Evolutionary conservation across 1,139 yeast species (phyloP), one percentile per base, ranked within the genome.

Genomic region (Yamadazyma oceani): DNA sequence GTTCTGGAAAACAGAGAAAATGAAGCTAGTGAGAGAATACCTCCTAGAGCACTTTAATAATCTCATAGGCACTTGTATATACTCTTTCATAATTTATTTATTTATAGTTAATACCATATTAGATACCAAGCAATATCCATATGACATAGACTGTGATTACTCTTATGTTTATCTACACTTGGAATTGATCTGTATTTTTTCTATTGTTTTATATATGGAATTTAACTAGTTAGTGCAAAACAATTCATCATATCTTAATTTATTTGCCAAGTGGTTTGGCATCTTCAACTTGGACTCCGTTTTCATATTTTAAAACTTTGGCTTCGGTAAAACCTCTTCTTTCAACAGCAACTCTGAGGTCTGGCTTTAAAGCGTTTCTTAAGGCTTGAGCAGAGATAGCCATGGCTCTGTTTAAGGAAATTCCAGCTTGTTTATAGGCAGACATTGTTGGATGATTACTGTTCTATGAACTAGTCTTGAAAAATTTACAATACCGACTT

Each of bases 311-410:
- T 64, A 85, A 79, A 50, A 75, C 85, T 66, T 79, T 82, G 56
- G 82, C 88, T 58, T 92, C 98, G 50, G 85, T 64, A 53, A 66
- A 46, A 51, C 84, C 85, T 74, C 95, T 86, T 66, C 78, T 75
- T 56, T 84, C 87, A 52, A 83, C 86, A 50, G 73, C 78, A 48
- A 79, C 83, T 65, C 85, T 86, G 64, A 80, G 66, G 57, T 90
- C 96, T 52, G 90, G 83, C 77, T 92, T 92, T 64, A 92, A 80
- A 39, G 97, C 84, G 55, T 78, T 75, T 74, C 97, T 89, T 58
- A 88, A 78, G 47, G 95, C 79, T 64, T 81, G 82, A 62, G 97
- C 96, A 55, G 96, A 87, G 60, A 92, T 78, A 54, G 96, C 80
- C 66, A 90, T 75, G 69, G 92, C 92, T 67, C 83, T 86, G 85